Evolutionary conservation across 352 stramenopile genomes (phyloP).

Genomic region (Phytophthora sansomeana): DNA sequence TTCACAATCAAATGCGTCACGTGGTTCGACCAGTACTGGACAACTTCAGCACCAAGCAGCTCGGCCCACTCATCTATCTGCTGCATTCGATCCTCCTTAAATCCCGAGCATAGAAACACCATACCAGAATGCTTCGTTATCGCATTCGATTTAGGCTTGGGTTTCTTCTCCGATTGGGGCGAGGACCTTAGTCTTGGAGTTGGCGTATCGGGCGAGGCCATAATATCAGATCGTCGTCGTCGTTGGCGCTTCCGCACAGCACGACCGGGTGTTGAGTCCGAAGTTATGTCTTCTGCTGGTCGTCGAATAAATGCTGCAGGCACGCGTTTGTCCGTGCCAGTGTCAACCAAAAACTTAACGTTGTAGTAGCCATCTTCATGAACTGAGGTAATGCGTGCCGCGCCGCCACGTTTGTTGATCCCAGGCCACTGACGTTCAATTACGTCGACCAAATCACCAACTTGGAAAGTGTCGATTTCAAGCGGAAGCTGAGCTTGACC

Average conservation of each 20-base stretch:
- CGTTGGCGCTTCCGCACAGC: slow-evolving; percentile 42
- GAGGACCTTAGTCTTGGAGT: slow-evolving; percentile 13
- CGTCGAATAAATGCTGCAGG: slow-evolving; percentile 51
- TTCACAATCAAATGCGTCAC: slow-evolving; percentile 89
- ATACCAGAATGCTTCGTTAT: slow-evolving; percentile 44
- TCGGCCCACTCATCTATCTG: slow-evolving; percentile 59
- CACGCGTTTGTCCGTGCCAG: slow-evolving; percentile 38
- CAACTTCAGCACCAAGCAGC: slow-evolving; percentile 53
- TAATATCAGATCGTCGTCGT: slow-evolving; percentile 21
- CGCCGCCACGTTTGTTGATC: slow-evolving; percentile 92
- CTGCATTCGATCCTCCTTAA: slow-evolving; percentile 48
- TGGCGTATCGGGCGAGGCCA: slow-evolving; percentile 22
- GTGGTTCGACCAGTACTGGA: slow-evolving; percentile 54
- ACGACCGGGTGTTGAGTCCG: slow-evolving; percentile 52
- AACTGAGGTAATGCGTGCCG: slow-evolving; percentile 77
- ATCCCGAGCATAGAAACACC: slow-evolving; percentile 70
- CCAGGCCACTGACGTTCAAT: slow-evolving; percentile 89
- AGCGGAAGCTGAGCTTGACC: slow-evolving; percentile 16
- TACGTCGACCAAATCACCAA: slow-evolving; percentile 89
- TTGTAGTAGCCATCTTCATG: slow-evolving; percentile 65
- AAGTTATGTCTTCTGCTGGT: slow-evolving; percentile 45
- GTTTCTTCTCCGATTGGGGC: slow-evolving; percentile 19
- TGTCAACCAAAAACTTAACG: slow-evolving; percentile 68
- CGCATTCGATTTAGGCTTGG: slow-evolving; percentile 27
- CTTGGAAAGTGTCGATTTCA: slow-evolving; percentile 48